These are phyloP conservation scores for Psidium guajava DNA, from an alignment of 345 rosid species.

Conservation along the genomic window DNA sequence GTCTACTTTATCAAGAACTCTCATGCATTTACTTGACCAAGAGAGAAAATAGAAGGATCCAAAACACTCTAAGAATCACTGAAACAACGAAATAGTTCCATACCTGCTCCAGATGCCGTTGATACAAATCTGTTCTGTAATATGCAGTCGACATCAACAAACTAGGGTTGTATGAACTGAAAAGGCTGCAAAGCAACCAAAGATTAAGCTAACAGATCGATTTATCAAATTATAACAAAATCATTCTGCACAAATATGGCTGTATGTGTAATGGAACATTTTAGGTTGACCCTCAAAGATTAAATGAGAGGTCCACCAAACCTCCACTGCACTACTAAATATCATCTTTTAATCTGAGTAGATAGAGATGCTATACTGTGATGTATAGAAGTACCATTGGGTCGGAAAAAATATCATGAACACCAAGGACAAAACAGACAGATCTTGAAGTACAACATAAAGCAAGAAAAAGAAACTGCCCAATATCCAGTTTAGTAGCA, in stretches of 20 bases:
- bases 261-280: neutral
- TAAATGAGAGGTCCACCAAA: neutral
- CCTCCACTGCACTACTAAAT: neutral
- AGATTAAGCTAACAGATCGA: neutral
- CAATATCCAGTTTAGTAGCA: neutral
- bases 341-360: neutral
- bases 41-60: neutral
- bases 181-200: constrained; percentile 47
- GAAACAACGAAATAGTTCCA: neutral
- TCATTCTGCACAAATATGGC: neutral
- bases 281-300: neutral
- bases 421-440: neutral
- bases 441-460: neutral
- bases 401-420: neutral
- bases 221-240: neutral
- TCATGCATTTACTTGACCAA: neutral
- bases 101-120: constrained; percentile 51
- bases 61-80: neutral
- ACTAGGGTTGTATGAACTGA: constrained; percentile 66
- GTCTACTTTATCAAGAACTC: neutral
- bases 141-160: constrained; percentile 82
- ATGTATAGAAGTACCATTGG: neutral
- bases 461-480: neutral
- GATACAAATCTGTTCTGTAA: constrained; percentile 71
- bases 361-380: neutral